Base-by-base conservation (phyloP, 2,329 filamentous ascomycete genomes). In the Exophiala bonariae region DNA sequence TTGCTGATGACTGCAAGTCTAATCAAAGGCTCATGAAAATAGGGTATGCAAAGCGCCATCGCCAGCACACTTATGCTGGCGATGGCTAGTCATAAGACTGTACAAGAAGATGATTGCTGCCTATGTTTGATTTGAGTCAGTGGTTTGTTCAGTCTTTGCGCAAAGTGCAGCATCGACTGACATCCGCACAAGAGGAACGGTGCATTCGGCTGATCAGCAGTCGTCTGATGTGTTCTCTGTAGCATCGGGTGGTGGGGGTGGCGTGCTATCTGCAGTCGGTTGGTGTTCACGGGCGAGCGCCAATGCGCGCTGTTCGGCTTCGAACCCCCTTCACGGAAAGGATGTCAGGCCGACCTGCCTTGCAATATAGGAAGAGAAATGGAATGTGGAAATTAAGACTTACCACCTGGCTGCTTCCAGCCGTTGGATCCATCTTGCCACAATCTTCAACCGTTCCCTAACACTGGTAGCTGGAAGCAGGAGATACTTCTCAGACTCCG, bases 381-480 rank as follows among this genome's bases (percentile, higher is more conserved):
- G 23, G 19, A 38, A n/a, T n/a, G n/a, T n/a, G n/a, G n/a, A 37
- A 44, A 28, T 33, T 16, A 31, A 3, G 41, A 68, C 86, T 79
- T 74, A 91, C 87, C 85, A 88, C 71, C 81, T 38, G 17, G 47
- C 75, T 41, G 75, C 75, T 62, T 90, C 83, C 68, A 89, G 83
- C 61, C 85, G 79, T 47, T 80, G 70, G 51, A 92, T 85, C 90
- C 90, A 96, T 32, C 71, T 71, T 41, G 85, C 87, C 51, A 87
- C 89, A 40, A 95, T 85, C 71, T 95, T 95, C 45, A 96, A 68
- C 47, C 91, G 76, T 61, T 90, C 83, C 50, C 91, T 77, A 3
- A 95, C 89, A 56, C 87, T 92, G 3, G 77, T 83, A 4, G 85
- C 86, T 10, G 76, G 75, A 11, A 96, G 69, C 16, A 96, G 70